Base-by-base conservation (phyloP, 257 asterid genomes). In the Orobanche coerulescens region DNA sequence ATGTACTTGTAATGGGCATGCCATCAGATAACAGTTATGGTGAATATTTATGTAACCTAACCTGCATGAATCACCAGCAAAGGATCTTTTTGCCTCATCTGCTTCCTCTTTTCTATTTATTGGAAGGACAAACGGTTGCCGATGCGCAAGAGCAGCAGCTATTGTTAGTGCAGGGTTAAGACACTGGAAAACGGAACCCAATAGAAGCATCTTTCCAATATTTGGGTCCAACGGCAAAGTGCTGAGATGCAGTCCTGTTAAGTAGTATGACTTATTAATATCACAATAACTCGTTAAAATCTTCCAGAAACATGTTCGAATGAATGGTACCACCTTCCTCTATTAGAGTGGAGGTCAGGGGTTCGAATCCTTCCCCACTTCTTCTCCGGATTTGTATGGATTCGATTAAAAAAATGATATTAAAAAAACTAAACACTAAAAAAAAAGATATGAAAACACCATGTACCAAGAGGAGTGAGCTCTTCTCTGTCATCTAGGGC, bases 41-140 rank as follows among this genome's bases (percentile, higher is more conserved):
- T 43, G 48, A 56, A 28, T 28, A 7, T 1, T 75, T 67, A 4
- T 44, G 64, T 13, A 63, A 64, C 58, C 79, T 69, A 71, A 92
- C 98, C 98, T 92, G 96, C 95, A 86, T 5, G 95, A 88, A 72
- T 88, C 96, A 53, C 91, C 98, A 67, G 95, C 93, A 65, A 92
- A 92, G 34, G 84, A 83, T 77, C 87, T 82, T 73, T 88, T 92
- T 3, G 96, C 95, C 62, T 76, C 94, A 75, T 86, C 94, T 15
- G 96, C 96, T 62, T 88, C 98, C 74, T 86, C 88, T 76, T 76
- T 88, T 77, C 86, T 79, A 75, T 69, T 86, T 64, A 92, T 66
- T 15, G 98, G 98, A 70, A 92, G 94, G 63, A 92, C 95, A 84
- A 92, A 92, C 36, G 98, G 98, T 78, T 82, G 77, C 22, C 95